Conservation (phyloP, 2,329 filamentous ascomycete species). For the Talaromyces sp. region DNA sequence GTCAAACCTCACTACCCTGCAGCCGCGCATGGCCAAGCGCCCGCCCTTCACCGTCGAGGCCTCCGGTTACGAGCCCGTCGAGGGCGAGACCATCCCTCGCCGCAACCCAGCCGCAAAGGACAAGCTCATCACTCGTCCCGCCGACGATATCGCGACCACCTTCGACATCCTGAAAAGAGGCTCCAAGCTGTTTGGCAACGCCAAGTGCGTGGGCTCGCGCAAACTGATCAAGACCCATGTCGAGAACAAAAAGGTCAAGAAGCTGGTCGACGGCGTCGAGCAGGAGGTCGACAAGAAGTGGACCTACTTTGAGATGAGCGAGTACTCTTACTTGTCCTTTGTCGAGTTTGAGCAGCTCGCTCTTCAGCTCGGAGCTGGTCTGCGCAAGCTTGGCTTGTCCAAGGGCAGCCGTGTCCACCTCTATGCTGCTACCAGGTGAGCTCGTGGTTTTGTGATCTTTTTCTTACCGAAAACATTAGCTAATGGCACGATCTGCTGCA, state of each 20-base stretch:
- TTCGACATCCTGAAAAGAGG: conserved; percentile 72
- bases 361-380: conserved; percentile 63
- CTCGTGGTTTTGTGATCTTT: conserved; percentile 5
- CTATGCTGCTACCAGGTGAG: conserved; percentile 74
- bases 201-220: conserved; percentile 63
- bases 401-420: conserved; percentile 67
- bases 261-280: conserved; percentile 75
- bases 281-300: conserved; percentile 82
- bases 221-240: conserved; percentile 70
- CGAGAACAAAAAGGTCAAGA: conserved; percentile 85
- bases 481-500: not conserved
- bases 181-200: conserved; percentile 56
- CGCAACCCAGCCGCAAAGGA: conserved; percentile 67
- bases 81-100: conserved; percentile 79
- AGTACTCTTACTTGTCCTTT: conserved; percentile 72
- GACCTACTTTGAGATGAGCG: conserved; percentile 79
- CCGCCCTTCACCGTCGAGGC: conserved; percentile 71
- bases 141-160: conserved; percentile 66
- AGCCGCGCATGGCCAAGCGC: conserved; percentile 55
- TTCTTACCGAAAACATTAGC: not conserved
- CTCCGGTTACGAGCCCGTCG: conserved; percentile 59
- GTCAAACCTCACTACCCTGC: conserved; percentile 18
- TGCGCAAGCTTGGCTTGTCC: conserved; percentile 67
- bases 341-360: conserved; percentile 68
- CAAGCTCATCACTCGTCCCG: conserved; percentile 59